Evolutionary conservation across 768 basidiomycete species (phyloP), one percentile per base, ranked within the genome.

Genomic region (Fibroporia radiculosa): DNA sequence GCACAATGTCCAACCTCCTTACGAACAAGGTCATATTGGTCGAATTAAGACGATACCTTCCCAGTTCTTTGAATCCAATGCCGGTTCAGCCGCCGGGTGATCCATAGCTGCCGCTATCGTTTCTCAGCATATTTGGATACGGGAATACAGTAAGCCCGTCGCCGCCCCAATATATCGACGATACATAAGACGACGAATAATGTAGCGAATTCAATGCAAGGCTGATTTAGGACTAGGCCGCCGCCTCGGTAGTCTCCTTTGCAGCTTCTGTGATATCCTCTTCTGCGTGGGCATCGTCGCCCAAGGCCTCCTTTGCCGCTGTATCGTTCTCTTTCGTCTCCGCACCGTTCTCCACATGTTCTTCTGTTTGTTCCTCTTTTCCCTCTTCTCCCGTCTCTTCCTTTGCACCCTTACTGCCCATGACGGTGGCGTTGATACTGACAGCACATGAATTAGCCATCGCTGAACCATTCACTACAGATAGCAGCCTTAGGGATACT

Each of bases 341-440:
- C 47, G 47, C 61, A 50, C 40, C 61, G 45, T 35, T 52, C 31
- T 57, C 57, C 13, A 40, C 51, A 8, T 44, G 48, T 26, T 44
- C 59, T 42, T 49, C 48, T 50, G 38, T 47, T 14, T 61, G 60
- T n/a, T 62, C 60, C 33, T 62, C 66, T 13, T 49, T 61, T 18
- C 63, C 59, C 4, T 53, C 64, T 35, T 66, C 69, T 23, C 60
- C 65, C 2, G 50, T 66, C 18, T 48, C 65, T 8, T 66, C 67
- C 48, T 65, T 68, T 2, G 70, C 68, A 35, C 69, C 67, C 62
- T 84, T 84, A 61, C 82, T 84, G 1, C 81, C 82, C 32, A 81
- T 58, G 24, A 88, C 84, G 26, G 80, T 81, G 23, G 84, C 86
- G 59, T 87, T 89, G 53, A 89, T 74, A 12, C 85, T 88, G 48